Evolutionary conservation across 1,139 yeast genomes (phyloP), one percentile per base, ranked within the genome.

Genomic region (Saccharomycopsis crataegensis): DNA sequence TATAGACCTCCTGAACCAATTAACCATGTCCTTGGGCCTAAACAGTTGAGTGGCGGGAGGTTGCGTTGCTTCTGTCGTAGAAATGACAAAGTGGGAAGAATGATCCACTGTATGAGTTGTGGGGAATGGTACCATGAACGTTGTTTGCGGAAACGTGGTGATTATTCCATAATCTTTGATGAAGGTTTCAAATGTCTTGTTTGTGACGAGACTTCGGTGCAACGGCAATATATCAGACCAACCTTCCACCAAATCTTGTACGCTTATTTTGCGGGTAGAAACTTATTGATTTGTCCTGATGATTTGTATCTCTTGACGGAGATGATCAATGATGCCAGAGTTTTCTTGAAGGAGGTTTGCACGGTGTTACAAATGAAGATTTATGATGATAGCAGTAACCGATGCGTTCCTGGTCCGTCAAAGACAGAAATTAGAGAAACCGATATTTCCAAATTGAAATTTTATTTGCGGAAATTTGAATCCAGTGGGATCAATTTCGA

Each of bases 61-160:
- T 16, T 28, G 31, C 14, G 33, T 14, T 88, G 96, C 65, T 68
- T 83, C 51, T 88, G 96, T 66, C 77, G 95, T 46, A 78, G 76
- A 55, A 70, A 72, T 28, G 95, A 86, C 62, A 75, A 74, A 55
- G 93, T 90, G 1, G 63, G 69, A 46, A 72, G 78, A 0, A 86
- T 88, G 95, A 78, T 86, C 49, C 88, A 83, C 61, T 89, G 96
- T 68, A 94, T 85, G 59, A 67, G 66, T 34, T 88, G 96, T 66
- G 76, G 79, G 51, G 95, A 87, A 63, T 86, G 94, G 94, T 88
- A 80, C 64, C 96, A 88, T 64, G 77, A 78, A 51, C 72, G 71
- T 40, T 89, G 96, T 67, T 72, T 88, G 44, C 76, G 76, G 55
- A 63, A 70, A 68, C 64, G 56, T 67, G 64, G 59, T 62, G 61